phyloP scores from a whole-genome alignment of 2,329 filamentous ascomycete species.

The Domatiomyces globalis region DNA sequence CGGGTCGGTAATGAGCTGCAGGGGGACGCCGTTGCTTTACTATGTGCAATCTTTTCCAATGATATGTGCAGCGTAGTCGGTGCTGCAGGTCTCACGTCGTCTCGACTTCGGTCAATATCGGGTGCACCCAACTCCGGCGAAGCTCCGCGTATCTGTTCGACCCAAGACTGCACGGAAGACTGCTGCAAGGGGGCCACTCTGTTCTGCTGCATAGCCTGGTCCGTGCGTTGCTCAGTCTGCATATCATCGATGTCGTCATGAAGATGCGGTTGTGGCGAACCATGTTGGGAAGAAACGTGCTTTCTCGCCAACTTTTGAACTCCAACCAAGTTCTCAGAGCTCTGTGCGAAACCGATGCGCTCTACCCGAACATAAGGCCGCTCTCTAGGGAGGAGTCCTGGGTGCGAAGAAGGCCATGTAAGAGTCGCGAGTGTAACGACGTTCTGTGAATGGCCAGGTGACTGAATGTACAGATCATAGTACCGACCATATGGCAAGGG shows the following conservation, averaged over 20 bases:
- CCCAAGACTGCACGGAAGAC: not conserved
- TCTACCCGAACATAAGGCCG: not conserved
- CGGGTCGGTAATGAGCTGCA: not conserved
- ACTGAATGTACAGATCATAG: constrained; percentile 23
- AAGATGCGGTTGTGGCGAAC: not conserved
- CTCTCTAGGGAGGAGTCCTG: not conserved
- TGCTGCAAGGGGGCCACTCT: not conserved
- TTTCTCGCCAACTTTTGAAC: not conserved
- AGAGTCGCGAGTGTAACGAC: constrained; percentile 20
- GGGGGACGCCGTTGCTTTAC: not conserved
- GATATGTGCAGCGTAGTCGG: not conserved
- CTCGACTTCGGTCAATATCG: constrained; percentile 2
- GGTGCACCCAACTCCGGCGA: constrained; percentile 8
- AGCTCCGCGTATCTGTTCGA: not conserved
- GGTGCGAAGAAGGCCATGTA: constrained; percentile 4
- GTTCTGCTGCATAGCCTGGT: not conserved
- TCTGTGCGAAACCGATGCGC: not conserved
- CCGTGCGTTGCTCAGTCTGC: not conserved
- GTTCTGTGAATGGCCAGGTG: constrained; percentile 20
- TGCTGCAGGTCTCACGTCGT: not conserved
- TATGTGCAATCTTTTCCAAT: not conserved
- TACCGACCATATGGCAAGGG: constrained; percentile 26
- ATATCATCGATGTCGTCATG: not conserved
- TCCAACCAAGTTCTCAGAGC: not conserved
- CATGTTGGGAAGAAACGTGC: not conserved